Base-by-base conservation (phyloP, 345 rosid species). In the Citropsis articulata region DNA sequence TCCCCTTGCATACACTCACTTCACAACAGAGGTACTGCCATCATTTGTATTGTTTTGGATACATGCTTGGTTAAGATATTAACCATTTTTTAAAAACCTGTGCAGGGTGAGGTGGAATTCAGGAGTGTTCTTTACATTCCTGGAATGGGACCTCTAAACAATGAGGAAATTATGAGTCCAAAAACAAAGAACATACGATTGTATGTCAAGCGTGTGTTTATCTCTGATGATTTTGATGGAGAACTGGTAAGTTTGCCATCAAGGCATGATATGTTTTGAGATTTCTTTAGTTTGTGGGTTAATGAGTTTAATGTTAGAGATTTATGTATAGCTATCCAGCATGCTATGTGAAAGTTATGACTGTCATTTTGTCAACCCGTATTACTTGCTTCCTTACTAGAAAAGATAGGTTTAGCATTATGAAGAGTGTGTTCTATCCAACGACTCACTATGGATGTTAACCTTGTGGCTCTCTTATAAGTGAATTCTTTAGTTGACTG, bases 211-310 rank as follows among this genome's bases (percentile, higher is more conserved):
- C 93, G 99, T 24, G 99, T 97, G 65, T 97, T 97, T 81, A 97
- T 97, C 85, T 97, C 98, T 25, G 98, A 97, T 88, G 99, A 97
- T 87, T 97, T 97, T 85, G 99, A 97, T 85, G 99, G 99, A 80
- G 99, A 96, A 84, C 88, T 96, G 91, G 99, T 96, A 75, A 87
- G 93, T 75, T 80, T 80, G 33, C 69, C 19, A 0, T 60, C 28
- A 27, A 24, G 71, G 71, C 53, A 16, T 53, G 73, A 48, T 50
- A 80, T 48, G 21, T 64, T 76, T 6, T 62, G 60, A 60, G 19
- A 4, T 28, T 21, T 14, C 71, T 75, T 22, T 70, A 2, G 50
- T 42, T 61, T 35, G 30, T 64, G 9, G 45, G 70, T n/a, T 42
- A 4, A 19, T 40, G 28, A 36, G n/a, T 24, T 67, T 45, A n/a